Evolutionary conservation across 2,329 filamentous ascomycete genomes (phyloP).

Genomic region (Juglanconis juglandina): DNA sequence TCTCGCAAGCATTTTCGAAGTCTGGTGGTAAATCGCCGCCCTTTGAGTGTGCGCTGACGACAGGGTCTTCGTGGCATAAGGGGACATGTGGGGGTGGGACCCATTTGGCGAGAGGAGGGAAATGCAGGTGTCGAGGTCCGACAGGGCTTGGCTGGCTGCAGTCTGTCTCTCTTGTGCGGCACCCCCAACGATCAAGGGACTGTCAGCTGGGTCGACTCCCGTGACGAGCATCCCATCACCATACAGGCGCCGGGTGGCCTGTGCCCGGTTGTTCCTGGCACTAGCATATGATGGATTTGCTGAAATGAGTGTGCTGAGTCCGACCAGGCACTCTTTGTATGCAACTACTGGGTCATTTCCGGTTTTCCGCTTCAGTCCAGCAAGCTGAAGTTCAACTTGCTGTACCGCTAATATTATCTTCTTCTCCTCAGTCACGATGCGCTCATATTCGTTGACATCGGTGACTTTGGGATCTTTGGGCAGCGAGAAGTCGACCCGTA

Average conservation of each 20-base stretch:
- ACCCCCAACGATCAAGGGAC: conserved; percentile 40
- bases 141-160: conserved; percentile 41
- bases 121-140: conserved; percentile 58
- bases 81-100: conserved; percentile 53
- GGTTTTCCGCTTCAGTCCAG: conserved; percentile 36
- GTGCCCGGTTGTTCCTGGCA: conserved; percentile 71
- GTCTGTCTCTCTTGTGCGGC: conserved; percentile 33
- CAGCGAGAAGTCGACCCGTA: conserved; percentile 52
- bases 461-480: conserved; percentile 57
- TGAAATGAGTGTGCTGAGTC: conserved; percentile 54
- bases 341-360: conserved; percentile 37
- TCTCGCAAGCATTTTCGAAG: conserved; percentile 47
- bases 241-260: conserved; percentile 59
- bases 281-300: conserved; percentile 65
- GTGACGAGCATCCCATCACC: conserved; percentile 56
- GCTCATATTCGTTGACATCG: conserved; percentile 48
- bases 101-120: conserved; percentile 53
- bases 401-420: conserved; percentile 54
- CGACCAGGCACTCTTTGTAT: conserved; percentile 45
- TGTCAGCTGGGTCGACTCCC: conserved; percentile 33
- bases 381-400: conserved; percentile 51
- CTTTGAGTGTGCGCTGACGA: conserved; percentile 70
- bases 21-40: conserved; percentile 60
- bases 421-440: conserved; percentile 48
- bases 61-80: conserved; percentile 62